These are phyloP conservation scores for Jaapia argillacea DNA, from an alignment of 768 basidiomycete genomes.

Conservation along the genomic window DNA sequence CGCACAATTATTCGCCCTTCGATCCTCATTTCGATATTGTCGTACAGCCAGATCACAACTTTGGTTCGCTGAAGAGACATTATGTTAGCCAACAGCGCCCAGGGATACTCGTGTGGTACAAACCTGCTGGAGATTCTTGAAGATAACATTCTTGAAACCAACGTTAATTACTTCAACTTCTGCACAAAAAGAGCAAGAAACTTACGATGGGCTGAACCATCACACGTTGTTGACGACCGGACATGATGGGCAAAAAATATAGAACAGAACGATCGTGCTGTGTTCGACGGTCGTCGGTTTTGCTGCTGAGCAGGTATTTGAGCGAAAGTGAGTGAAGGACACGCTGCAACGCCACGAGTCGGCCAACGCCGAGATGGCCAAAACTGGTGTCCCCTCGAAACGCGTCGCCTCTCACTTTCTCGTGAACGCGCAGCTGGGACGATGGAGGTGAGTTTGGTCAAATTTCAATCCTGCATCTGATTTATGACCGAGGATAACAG, in stretches of 20 bases:
- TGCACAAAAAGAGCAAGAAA: slow-evolving; percentile 7
- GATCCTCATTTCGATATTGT: slow-evolving; percentile 94
- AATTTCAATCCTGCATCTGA: not conserved
- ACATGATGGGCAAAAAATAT: slow-evolving; percentile 48
- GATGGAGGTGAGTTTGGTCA: slow-evolving; percentile 21
- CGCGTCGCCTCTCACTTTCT: not conserved
- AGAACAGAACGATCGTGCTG: not conserved
- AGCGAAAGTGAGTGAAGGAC: not conserved
- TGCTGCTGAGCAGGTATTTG: no score
- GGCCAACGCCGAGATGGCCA: not conserved
- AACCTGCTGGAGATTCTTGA: slow-evolving; percentile 93
- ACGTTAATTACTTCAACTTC: not conserved
- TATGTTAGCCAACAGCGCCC: slow-evolving; percentile 5
- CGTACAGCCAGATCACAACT: slow-evolving; percentile 91
- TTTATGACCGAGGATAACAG: slow-evolving; percentile 14
- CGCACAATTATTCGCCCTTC: slow-evolving; percentile 93
- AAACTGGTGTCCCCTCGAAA: not conserved
- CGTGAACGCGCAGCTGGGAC: not conserved
- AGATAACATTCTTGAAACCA: slow-evolving; percentile 77
- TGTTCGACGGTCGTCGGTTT: no score
- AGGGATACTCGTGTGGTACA: slow-evolving; percentile 2
- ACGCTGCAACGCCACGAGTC: not conserved
- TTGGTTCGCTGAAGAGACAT: slow-evolving; percentile 57
- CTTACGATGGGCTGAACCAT: slow-evolving; percentile 99
- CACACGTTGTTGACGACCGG: slow-evolving; percentile 87